These are phyloP conservation scores for Salix brachista DNA, from an alignment of 345 rosid species.

Conservation along the genomic window DNA sequence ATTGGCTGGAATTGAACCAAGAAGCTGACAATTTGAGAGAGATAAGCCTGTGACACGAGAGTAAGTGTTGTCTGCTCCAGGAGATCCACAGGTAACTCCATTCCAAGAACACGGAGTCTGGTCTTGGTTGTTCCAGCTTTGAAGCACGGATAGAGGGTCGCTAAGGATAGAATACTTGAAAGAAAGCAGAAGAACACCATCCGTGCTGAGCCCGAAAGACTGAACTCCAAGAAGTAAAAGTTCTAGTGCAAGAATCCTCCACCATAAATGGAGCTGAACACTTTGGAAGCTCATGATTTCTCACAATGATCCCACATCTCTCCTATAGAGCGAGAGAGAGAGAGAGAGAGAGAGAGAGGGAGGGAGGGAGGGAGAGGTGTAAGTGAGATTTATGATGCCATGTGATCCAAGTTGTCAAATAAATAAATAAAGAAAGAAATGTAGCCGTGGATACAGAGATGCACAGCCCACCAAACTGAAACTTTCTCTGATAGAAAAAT, in stretches of 20 bases:
- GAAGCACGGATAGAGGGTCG: conserved; percentile 61
- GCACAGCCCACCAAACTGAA: conserved; percentile 50
- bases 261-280: conserved; percentile 29
- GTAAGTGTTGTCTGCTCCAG: conserved; percentile 20
- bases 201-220: conserved; percentile 50
- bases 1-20: conserved; percentile 69
- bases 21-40: conserved; percentile 60
- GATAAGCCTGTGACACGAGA: conserved; percentile 55
- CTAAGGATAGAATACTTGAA: conserved; percentile 56
- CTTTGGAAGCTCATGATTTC: conserved; percentile 42
- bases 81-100: conserved; percentile 58
- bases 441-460: conserved; percentile 2
- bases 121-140: conserved; percentile 56
- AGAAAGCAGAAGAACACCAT: conserved; percentile 77
- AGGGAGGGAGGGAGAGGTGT: not conserved
- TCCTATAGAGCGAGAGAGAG: conserved; percentile 8
- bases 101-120: conserved; percentile 77
- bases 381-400: conserved; percentile 47
- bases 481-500: conserved; percentile 25
- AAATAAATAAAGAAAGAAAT: conserved; percentile 10
- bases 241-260: conserved; percentile 22
- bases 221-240: conserved; percentile 12
- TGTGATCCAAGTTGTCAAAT: conserved; percentile 33
- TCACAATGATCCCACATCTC: conserved; percentile 39
- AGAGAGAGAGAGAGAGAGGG: not conserved